Evolutionary conservation across 306 rosid species (phyloP), one percentile per base, ranked within the genome.

Genomic region (Inga oerstediana): DNA sequence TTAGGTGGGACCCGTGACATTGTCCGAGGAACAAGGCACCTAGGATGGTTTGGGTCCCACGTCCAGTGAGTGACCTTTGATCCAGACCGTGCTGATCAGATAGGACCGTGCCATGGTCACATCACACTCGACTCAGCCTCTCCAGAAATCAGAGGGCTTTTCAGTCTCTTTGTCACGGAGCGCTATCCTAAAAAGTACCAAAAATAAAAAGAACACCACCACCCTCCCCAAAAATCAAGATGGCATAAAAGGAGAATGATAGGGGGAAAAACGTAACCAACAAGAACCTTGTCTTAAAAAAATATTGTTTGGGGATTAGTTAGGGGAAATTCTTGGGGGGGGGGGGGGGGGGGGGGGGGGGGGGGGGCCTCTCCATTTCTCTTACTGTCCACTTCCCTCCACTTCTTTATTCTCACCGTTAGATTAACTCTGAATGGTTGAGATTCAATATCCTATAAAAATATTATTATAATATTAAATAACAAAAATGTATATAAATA

Each of bases 101-200:
- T 44, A 41, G 46, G 59, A 72, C 79, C 78, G 79, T 74, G 86
- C 52, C 73, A 22, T 58, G 65, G 86, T 82, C 76, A 32, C 67
- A 44, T 66, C 83, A 84, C 83, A 79, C 80, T 78, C 89, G 88
- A 71, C 79, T 51, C 76, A 74, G 86, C 85, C 62, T 86, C 92
- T 77, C 81, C 58, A 58, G 49, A 27, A 74, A 82, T 67, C 84
- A 75, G 80, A 66, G 32, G 34, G 46, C 72, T 75, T 41, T 62
- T 52, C 76, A 78, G 73, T 61, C 52, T 79, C 46, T 56, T 70
- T 54, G 78, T 84, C 86, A 20, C 64, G 51, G 66, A 70, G 54
- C 79, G 79, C 83, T 72, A 48, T 35, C 85, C 86, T 87, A 58
- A 82, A 92, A 89, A 88, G 84, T 72, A 46, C 58, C 17, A 30